Evolutionary conservation across 2,329 filamentous ascomycete genomes (phyloP).

Genomic region (Penicillium corylophilum): DNA sequence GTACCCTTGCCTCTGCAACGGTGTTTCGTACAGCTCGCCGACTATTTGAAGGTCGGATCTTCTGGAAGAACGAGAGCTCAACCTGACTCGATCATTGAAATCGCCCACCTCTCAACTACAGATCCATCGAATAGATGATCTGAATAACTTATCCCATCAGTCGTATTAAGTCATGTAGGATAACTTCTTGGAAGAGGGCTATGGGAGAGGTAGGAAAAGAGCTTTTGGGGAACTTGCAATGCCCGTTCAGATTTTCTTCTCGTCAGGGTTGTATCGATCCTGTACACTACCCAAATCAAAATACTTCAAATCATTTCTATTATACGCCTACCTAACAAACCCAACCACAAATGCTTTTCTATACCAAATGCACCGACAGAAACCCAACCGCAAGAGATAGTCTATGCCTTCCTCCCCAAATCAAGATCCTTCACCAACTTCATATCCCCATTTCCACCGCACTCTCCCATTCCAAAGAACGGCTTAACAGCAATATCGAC

Average conservation of each 20-base stretch:
- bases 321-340: not conserved
- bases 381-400: not conserved
- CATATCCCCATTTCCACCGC: slow-evolving; percentile 30
- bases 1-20: slow-evolving; percentile 39
- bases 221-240: too few relatives aligned
- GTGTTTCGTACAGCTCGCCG: slow-evolving; percentile 51
- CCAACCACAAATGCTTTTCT: not conserved
- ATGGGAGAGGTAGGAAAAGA: too few relatives aligned
- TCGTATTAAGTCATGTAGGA: too few relatives aligned
- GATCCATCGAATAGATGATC: too few relatives aligned
- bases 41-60: slow-evolving; percentile 50
- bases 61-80: slow-evolving; percentile 33
- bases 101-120: not conserved
- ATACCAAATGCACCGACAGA: not conserved
- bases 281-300: not conserved
- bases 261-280: too few relatives aligned
- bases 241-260: too few relatives aligned
- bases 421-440: slow-evolving; percentile 43
- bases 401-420: slow-evolving; percentile 36
- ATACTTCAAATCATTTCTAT: not conserved
- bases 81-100: not conserved
- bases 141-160: too few relatives aligned
- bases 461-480: slow-evolving; percentile 59
- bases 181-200: too few relatives aligned
- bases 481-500: slow-evolving; percentile 64